Evolutionary conservation across 2,329 filamentous ascomycete species (phyloP), one percentile per base, ranked within the genome.

Genomic region (Thielaviopsis euricoi): DNA sequence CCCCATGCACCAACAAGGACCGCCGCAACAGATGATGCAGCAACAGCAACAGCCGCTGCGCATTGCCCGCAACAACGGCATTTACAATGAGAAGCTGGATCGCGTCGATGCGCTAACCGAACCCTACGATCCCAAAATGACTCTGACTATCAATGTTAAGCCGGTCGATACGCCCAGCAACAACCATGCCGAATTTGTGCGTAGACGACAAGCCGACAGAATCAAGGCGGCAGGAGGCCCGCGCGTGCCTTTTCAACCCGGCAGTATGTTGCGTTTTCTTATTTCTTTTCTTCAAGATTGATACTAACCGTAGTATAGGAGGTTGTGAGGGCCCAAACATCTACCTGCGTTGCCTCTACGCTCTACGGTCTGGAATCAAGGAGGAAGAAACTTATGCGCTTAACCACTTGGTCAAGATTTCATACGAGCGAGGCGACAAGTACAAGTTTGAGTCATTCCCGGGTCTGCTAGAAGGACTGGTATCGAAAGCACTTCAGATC

Each of bases 361-460:
- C 90, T 4, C 73, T 98, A 25, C 86, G 87, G 62, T 95, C 89
- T 15, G 81, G 82, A 2, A 81, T 95, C 25, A 79, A 79, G 3
- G 79, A 83, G 13, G 91, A 98, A 67, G 86, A 96, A 65, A 83
- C 88, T n/a, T 97, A 94, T 70, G 91, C 89, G 0, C 74, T 97
- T 12, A 89, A 95, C 65, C 91, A 97, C 65, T 73, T 97, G 3
- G 89, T 97, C 60, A 95, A 95, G 68, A 96, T 97, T 26, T 96
- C 90, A 0, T 93, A 85, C 66, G 90, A 97, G 69, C 81, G 90
- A 50, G 91, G 91, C 52, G 93, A 97, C 68, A 95, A 95, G 70
- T 96, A 95, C 71, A 86, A 88, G 61, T 96, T 97, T 63, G 89
- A 95, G 64, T 87, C 88, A 5, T 97, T 96, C 64, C 85, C 87